These are phyloP conservation scores for Nakaseomyces sp. DNA, from an alignment of 1,139 yeast species.

Conservation along the genomic window DNA sequence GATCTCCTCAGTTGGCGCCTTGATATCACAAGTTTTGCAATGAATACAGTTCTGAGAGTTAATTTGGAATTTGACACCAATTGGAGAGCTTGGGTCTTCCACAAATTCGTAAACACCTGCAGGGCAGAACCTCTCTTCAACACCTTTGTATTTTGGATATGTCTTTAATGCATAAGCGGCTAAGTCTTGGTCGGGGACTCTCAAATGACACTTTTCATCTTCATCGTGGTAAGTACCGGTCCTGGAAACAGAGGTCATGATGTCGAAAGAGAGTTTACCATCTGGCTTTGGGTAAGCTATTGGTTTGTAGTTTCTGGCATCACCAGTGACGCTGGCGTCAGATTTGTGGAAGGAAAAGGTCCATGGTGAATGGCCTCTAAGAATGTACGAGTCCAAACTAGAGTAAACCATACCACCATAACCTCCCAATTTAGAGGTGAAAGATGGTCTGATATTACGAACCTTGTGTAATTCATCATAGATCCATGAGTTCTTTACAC, in stretches of 20 bases:
- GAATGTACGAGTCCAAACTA: constrained; percentile 71
- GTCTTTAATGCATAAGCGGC: constrained; percentile 56
- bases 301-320: constrained; percentile 56
- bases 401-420: constrained; percentile 77
- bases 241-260: constrained; percentile 84
- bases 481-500: constrained; percentile 74
- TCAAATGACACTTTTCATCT: constrained; percentile 81
- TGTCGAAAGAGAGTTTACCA: constrained; percentile 79
- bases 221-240: constrained; percentile 96
- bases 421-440: constrained; percentile 58
- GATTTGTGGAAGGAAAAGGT: constrained; percentile 64
- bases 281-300: constrained; percentile 94
- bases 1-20: constrained; percentile 90
- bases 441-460: constrained; percentile 87
- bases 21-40: constrained; percentile 96
- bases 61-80: constrained; percentile 79
- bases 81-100: constrained; percentile 47
- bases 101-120: constrained; percentile 96
- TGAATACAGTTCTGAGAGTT: constrained; percentile 96
- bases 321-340: constrained; percentile 63
- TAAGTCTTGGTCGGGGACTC: constrained; percentile 67
- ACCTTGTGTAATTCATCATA: constrained; percentile 71
- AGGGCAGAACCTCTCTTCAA: constrained; percentile 90
- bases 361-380: constrained; percentile 80
- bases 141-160: constrained; percentile 72